Conservation (phyloP, 768 basidiomycete species). For the Heimioporus sp. region DNA sequence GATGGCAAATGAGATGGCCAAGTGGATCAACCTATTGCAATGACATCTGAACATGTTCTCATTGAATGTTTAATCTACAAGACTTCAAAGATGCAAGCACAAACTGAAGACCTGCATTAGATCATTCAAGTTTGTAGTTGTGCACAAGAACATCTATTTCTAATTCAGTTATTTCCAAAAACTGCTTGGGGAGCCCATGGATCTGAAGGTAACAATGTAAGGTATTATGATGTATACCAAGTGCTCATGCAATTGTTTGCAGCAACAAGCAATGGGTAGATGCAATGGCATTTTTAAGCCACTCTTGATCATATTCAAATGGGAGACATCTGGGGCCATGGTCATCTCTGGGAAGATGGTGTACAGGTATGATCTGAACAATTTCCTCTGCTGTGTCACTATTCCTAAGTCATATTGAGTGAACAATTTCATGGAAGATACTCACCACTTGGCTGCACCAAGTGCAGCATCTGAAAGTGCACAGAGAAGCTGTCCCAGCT, state of each 20-base stretch:
- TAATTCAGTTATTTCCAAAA: constrained; percentile 11
- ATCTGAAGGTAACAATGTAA: constrained; percentile 11
- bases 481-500: no score
- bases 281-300: neutral
- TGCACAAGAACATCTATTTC: constrained; percentile 18
- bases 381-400: no score
- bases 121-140: neutral
- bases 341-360: no score
- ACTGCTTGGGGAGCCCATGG: constrained; percentile 6
- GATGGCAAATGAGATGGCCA: neutral
- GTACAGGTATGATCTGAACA: no score
- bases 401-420: no score
- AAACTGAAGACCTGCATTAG: constrained; percentile 15
- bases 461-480: no score
- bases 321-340: neutral
- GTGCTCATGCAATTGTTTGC: neutral
- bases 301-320: neutral
- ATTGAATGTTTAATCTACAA: neutral
- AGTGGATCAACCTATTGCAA: neutral
- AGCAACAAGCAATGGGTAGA: neutral
- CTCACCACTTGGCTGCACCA: no score
- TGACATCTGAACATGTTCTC: neutral
- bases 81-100: neutral
- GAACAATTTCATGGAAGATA: no score
- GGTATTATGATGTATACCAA: constrained; percentile 16